A percentile compares a stretch with the other conserved stretches of the same genome.
Evolutionary conservation across 768 basidiomycete genomes (phyloP).

Genomic region (Serendipita sp.): DNA sequence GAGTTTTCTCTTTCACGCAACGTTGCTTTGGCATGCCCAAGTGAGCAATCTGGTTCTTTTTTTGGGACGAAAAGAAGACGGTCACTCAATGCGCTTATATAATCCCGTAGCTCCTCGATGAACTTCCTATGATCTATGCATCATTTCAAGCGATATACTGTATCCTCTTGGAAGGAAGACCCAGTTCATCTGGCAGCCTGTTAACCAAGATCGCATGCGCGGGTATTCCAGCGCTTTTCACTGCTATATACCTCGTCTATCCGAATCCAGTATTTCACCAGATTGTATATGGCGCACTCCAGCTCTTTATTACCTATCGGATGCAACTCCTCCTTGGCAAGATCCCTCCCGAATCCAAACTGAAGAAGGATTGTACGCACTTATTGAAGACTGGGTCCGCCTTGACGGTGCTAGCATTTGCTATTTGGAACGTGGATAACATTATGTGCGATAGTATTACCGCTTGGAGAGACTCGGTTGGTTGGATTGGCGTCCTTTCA

Average conservation of each 20-base stretch:
- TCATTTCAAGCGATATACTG: conserved; percentile 1
- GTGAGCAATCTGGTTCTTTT: conserved; percentile 8
- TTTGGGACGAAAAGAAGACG: not conserved
- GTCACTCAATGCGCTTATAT: not conserved
- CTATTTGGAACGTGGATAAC: conserved; percentile 71
- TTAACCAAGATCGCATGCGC: not conserved
- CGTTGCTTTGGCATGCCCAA: conserved; percentile 57
- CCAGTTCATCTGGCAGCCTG: not conserved
- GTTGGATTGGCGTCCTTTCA: not conserved
- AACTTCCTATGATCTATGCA: conserved; percentile 46
- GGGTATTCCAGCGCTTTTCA: not conserved
- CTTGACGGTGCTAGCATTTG: conserved; percentile 46
- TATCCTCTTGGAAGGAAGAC: not conserved
- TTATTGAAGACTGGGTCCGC: conserved; percentile 34
- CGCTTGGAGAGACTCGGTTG: not conserved
- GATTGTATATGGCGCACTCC: conserved; percentile 45
- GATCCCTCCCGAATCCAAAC: conserved; percentile 15
- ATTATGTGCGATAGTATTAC: conserved; percentile 37
- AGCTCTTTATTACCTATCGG: conserved; percentile 33
- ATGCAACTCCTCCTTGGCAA: conserved; percentile 33
- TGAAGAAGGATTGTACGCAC: conserved; percentile 7
- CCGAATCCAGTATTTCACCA: conserved; percentile 74
- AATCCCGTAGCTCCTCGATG: conserved; percentile 38
- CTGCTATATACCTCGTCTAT: conserved; percentile 22
- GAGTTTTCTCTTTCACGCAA: conserved; percentile 65